These are phyloP conservation scores for Aspergillus ustus DNA, from an alignment of 2,329 filamentous ascomycete genomes.

Conservation along the genomic window DNA sequence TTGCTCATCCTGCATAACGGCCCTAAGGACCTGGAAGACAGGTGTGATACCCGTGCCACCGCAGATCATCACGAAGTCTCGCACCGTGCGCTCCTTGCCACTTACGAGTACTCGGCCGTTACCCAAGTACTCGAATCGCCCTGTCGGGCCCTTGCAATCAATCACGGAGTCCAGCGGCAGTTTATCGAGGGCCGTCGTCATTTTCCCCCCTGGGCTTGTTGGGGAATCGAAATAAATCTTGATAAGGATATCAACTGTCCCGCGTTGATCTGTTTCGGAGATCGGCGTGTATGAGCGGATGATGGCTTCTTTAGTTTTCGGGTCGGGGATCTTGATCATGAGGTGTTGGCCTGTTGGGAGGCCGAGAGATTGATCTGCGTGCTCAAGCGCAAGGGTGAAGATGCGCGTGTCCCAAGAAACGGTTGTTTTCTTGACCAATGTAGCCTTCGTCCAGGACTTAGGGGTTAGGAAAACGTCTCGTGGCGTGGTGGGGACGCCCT, in stretches of 20 bases:
- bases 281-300: slow-evolving; percentile 89
- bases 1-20: slow-evolving; percentile 67
- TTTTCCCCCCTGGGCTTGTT: slow-evolving; percentile 69
- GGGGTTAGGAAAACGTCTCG: slow-evolving; percentile 71
- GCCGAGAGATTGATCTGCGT: slow-evolving; percentile 71
- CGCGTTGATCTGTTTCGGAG: slow-evolving; percentile 65
- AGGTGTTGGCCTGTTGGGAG: slow-evolving; percentile 85
- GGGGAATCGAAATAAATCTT: slow-evolving; percentile 76
- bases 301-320: slow-evolving; percentile 69
- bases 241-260: slow-evolving; percentile 74
- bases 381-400: slow-evolving; percentile 79
- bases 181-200: slow-evolving; percentile 78
- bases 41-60: slow-evolving; percentile 92
- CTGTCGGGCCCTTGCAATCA: slow-evolving; percentile 87
- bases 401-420: slow-evolving; percentile 80
- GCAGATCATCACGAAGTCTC: slow-evolving; percentile 82
- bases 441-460: slow-evolving; percentile 73
- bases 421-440: slow-evolving; percentile 68
- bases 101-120: slow-evolving; percentile 67
- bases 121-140: slow-evolving; percentile 80
- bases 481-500: slow-evolving; percentile 50
- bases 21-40: slow-evolving; percentile 80
- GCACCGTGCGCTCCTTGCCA: slow-evolving; percentile 60
- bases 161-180: slow-evolving; percentile 73
- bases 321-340: slow-evolving; percentile 79